Base-by-base conservation (phyloP, 2,329 filamentous ascomycete species). In the Aspergillus sp. region DNA sequence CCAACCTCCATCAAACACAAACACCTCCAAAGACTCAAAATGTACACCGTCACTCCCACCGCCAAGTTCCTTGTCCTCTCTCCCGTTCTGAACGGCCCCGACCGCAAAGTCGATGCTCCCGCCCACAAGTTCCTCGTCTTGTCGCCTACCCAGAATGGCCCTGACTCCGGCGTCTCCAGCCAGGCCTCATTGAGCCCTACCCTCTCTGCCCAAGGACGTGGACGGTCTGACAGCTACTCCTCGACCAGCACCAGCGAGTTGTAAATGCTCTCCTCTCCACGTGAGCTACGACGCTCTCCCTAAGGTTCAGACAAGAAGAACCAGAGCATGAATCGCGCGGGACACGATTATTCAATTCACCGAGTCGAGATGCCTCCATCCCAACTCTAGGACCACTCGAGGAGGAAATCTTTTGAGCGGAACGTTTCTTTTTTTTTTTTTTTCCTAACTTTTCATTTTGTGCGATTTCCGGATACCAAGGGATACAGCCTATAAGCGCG, bases 51-150 rank as follows among this genome's bases (percentile, higher is more conserved):
- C 42, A 59, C 60, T 43, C 50, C 60, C 43, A 52, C 57, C 46
- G 44, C 49, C 50, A 57, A 58, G 42, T 64, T 62, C 51, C 56
- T 64, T 46, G 54, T 64, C 30, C 57, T 60, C 42, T 59, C 56
- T 38, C 53, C 53, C 37, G 29, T 43, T 30, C 46, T 41, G 33
- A 50, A 49, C 40, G 44, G 44, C 8, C 54, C 54, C 1, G 52
- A 29, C 26, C n/a, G 27, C 36, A 12, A 12, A 12, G 33, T 7
- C n/a, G n/a, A 34, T 7, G 8, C 13, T 26, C 47, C 55, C 6
- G 39, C 36, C 39, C 51, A 50, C 46, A 49, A 56, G 43, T 58
- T 58, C 53, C 53, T 58, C 7, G 52, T 55, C 34, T 45, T 64
- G 48, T 60, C 61, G 37, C 61, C 60, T 37, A 58, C 50, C 33